Evolutionary conservation across 306 rosid species (phyloP), one percentile per base, ranked within the genome.

Genomic region (Acacia acuminata): DNA sequence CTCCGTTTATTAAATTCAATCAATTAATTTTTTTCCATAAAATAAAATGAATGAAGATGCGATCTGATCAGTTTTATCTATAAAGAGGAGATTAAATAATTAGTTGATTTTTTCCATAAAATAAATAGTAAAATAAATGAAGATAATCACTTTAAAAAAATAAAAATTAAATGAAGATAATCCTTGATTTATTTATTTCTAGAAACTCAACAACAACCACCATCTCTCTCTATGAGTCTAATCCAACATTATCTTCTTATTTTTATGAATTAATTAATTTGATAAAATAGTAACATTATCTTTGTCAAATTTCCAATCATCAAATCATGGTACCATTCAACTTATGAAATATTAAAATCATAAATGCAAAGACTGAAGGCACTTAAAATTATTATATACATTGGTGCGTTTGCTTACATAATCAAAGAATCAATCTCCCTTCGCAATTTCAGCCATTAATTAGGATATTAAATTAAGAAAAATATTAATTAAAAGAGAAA

Each of bases 171-270:
- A 8, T 4, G 40, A 32, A 53, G 8, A 20, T 10, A 53, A 51
- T 34, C 40, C 43, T 44, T 24, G 22, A 4, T 58, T 61, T 61
- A 22, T 61, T 61, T 24, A 22, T 60, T 10, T 42, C 63, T 17
- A 53, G 61, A 70, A 70, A 45, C 34, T 53, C 82, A 63, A 77
- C 42, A 64, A 53, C 8, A 50, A 51, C 66, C 5, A 7, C 85
- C 71, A 60, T 66, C 73, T 65, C 80, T 71, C 82, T 85, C 47
- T 38, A 5, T 38, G 42, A 43, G 86, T 87, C 94, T 86, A 81
- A 79, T 86, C 93, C 71, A 17, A 71, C 92, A 87, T 92, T 89
- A 88, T 89, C 93, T 90, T 86, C 88, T 73, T 5, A 89, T 76
- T 85, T 85, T 83, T 83, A 15, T 66, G 30, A 7, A 64, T 30